Base-by-base conservation (phyloP, 192 early-diverging fungal genomes). In the Diversispora epigaea region DNA sequence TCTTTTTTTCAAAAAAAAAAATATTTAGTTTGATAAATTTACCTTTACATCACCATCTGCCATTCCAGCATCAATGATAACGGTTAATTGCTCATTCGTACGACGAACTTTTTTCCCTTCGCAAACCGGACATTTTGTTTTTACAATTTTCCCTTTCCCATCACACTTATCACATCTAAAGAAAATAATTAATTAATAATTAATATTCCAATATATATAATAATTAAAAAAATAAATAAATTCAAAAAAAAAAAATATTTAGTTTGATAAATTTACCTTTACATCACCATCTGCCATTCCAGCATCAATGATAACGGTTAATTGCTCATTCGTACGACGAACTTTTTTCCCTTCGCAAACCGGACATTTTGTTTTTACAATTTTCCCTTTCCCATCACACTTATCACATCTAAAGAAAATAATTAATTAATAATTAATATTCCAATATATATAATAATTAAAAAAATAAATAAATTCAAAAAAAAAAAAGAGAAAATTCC, bases 331-430 rank as follows among this genome's bases (percentile, higher is more conserved):
- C 54, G 91, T 93, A 32, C 96, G 87, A 71, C 85, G 86, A 44
- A 99, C 95, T 62, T 96, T 97, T 52, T 84, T 80, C 19, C 97
- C 97, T 40, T 88, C 68, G 83, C 97, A 98, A 62, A 87, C 83
- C 3, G 92, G 82, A 75, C 97, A 98, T 75, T 88, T 90, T 54
- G 86, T 83, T 57, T 87, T 86, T 66, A 97, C 85, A 46, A 89
- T 86, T 83, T 96, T 96, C 54, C 97, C 98, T 75, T 91, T 91
- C 56, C 96, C 96, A 54, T 89, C 86, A 79, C 98, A 99, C 21
- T 83, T 80, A 76, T 96, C 93, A 84, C 98, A 99, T 21, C 82
- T 83, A 5, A 63, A 41, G 22, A 55, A 21, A 50, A 21, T 58
- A 32, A 70, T 55, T 32, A 60, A 50, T n/a, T 40, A 58, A 62